Evolutionary conservation across 1,139 yeast species (phyloP).

Genomic region (Blastobotrys capitulatus): DNA sequence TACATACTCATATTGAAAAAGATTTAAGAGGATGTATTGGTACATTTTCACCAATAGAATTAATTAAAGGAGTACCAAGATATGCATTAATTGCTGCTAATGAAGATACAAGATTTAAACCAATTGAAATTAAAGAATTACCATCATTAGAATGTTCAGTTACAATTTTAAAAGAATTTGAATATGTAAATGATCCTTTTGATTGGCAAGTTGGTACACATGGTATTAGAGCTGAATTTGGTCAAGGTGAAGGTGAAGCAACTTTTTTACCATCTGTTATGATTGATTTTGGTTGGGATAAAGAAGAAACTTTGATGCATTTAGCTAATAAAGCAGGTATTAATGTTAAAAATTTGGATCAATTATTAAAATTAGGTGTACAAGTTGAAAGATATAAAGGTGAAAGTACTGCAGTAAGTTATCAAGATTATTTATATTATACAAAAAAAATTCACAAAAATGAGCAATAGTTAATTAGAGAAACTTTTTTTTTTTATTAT

Average conservation of each 20-base stretch:
- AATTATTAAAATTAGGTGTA: constrained; percentile 6
- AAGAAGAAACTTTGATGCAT: constrained; percentile 61
- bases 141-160: constrained; percentile 46
- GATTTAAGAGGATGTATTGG: constrained; percentile 92
- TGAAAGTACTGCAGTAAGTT: constrained; percentile 26
- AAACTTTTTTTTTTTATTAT: background rate
- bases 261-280: constrained; percentile 92
- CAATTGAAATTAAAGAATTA: constrained; percentile 57
- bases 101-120: constrained; percentile 70
- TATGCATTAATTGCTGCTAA: constrained; percentile 69
- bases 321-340: constrained; percentile 70
- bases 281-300: constrained; percentile 80
- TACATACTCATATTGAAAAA: constrained; percentile 31
- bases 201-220: constrained; percentile 83
- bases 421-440: constrained; percentile 25
- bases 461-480: no score
- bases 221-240: constrained; percentile 63
- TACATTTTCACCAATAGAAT: constrained; percentile 50
- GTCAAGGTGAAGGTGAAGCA: constrained; percentile 43
- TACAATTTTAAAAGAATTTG: constrained; percentile 62
- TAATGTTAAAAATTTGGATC: constrained; percentile 17
- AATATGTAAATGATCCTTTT: constrained; percentile 42
- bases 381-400: constrained; percentile 34
- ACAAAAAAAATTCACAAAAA: background rate
- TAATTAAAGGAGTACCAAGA: constrained; percentile 53